Base-by-base conservation (phyloP, 1,139 yeast genomes). In the Geotrichum australiense region DNA sequence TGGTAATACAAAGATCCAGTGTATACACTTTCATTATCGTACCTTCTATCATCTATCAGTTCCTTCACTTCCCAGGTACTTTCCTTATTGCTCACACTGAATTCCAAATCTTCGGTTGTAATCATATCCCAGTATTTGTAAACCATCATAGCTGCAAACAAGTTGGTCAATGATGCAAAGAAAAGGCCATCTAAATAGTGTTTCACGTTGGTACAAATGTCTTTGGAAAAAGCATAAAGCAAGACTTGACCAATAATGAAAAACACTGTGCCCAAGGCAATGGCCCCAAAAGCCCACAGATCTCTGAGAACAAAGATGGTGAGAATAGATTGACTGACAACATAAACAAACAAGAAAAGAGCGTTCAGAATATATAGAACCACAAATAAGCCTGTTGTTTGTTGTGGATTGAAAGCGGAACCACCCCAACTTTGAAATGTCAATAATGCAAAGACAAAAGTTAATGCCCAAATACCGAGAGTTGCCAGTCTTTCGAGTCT, bases 111-210 rank as follows among this genome's bases (percentile, higher is more conserved):
- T 57, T 91, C 97, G 47, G 80, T 77, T n/a, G 97, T 91, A 42
- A 91, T 81, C 76, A 86, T 84, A 28, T 89, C 96, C 96, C 97
- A 91, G 54, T 79, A 85, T 64, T 91, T 89, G 68, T 87, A 89
- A 44, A 89, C 70, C 97, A 91, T 89, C 95, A 91, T 87, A 44
- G 82, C 68, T 6, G 94, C 73, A 55, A 86, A 83, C 39, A 86
- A 61, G 58, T 84, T 85, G 57, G 94, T 77, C 35, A 85, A 56
- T 25, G 93, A 73, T 18, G 89, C 94, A 56, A 89, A 84, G 59
- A 89, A 82, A 25, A 86, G 63, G 1, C 97, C 97, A 56, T 91
- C 98, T 21, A 87, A 71, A 59, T 89, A 91, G 62, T 91, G 98
- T 36, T 79, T 75, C 36, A 83, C 77, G 16, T 78, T 73, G 35